A percentile compares a stretch with the other conserved stretches of the same genome.
Evolutionary conservation across 768 basidiomycete species (phyloP).

Genomic region (Boletus pseudopeckii): DNA sequence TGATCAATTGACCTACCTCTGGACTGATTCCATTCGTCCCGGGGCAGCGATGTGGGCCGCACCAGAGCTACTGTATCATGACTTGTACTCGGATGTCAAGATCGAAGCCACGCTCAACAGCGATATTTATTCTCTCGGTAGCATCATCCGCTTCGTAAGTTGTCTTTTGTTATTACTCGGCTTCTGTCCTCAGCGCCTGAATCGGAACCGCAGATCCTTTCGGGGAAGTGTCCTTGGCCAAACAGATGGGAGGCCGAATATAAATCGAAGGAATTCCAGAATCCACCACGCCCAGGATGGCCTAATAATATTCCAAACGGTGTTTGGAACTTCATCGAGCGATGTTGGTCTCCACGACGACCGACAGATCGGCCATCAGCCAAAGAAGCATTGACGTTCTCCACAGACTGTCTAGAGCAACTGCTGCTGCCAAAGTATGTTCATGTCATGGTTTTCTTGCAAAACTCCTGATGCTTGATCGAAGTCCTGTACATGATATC

Average conservation of each 20-base stretch:
- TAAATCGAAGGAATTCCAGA: no score
- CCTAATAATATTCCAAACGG: no score
- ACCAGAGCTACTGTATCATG: no score
- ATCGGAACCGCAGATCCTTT: no score
- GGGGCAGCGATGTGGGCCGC: not conserved
- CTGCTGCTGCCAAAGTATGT: not conserved
- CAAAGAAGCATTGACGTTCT: not conserved
- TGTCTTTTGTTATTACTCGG: not conserved
- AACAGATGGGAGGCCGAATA: no score
- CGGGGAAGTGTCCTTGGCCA: no score
- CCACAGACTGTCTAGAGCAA: not conserved
- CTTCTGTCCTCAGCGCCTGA: not conserved
- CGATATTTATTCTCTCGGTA: not conserved
- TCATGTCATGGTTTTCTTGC: not conserved
- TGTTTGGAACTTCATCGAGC: no score
- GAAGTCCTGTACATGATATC: not conserved
- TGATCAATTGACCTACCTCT: not conserved
- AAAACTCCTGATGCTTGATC: not conserved
- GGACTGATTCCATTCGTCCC: not conserved
- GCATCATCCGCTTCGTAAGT: conserved; percentile 2
- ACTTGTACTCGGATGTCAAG: no score
- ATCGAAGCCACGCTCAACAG: no score
- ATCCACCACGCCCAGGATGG: no score
- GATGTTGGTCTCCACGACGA: no score
- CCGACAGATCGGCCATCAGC: not conserved